These are phyloP conservation scores for Lyophyllum atratum DNA, from an alignment of 768 basidiomycete species.

Conservation along the genomic window DNA sequence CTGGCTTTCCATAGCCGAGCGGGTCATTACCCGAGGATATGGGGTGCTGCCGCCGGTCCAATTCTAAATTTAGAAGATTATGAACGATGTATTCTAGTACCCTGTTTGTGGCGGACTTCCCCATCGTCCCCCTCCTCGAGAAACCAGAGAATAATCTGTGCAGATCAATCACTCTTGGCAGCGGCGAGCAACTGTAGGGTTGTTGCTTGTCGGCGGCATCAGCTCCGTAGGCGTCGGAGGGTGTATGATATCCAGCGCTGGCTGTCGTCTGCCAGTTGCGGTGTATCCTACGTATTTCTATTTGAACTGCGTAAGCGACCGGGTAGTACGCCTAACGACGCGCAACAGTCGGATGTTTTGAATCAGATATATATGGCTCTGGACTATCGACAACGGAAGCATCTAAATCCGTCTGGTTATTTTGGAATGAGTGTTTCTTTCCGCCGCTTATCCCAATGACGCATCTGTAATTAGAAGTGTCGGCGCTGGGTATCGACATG, in stretches of 20 bases:
- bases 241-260: neutral
- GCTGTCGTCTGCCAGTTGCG: neutral
- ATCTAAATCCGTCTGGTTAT: neutral
- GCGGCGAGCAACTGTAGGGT: too few species aligned
- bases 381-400: neutral
- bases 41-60: too few species aligned
- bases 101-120: neutral
- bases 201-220: neutral
- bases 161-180: neutral
- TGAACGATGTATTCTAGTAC: too few species aligned
- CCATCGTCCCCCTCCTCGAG: neutral
- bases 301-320: neutral
- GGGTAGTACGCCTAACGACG: neutral
- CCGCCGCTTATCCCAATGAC: too few species aligned
- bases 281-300: neutral
- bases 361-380: neutral
- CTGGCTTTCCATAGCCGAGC: too few species aligned
- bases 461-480: too few species aligned
- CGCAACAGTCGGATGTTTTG: neutral
- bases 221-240: neutral
- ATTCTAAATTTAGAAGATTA: neutral
- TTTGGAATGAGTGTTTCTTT: conserved; percentile 1
- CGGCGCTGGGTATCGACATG: too few species aligned
- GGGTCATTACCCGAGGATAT: too few species aligned
- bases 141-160: neutral